Evolutionary conservation across 805 yeast genomes (phyloP), one percentile per base, ranked within the genome.

Genomic region (Metschnikowia anglica): DNA sequence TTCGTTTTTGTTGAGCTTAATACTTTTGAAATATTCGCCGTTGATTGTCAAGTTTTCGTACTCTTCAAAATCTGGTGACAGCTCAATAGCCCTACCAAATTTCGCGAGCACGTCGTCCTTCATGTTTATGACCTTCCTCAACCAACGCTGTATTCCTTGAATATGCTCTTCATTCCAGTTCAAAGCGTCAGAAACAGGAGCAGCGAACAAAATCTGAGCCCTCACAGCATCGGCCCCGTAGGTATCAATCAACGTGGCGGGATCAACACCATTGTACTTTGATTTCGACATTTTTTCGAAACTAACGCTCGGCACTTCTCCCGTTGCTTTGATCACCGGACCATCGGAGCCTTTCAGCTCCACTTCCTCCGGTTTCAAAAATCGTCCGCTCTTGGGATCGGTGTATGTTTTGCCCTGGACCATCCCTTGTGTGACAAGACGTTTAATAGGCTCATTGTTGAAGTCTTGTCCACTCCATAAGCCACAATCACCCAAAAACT

Each of bases 221-320:
- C 98, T 76, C 0, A 91, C 86, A 1, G 96, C 89, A 68, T 93
- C 99, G 1, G 97, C 88, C 3, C 99, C 98, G 61, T 88, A 87
- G 27, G 67, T 71, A 9, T 56, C 58, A 20, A 93, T 89, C 53
- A 91, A 86, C 46, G 75, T 77, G 1, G 72, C 77, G 1, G 98
- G 98, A 58, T 91, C 96, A 2, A 87, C 95, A 12, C 99, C 99
- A 57, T 93, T 93, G 58, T 81, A 83, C 58, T 93, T 93, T 0
- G 97, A 90, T 63, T 93, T 93, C 2, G 97, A 90, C 99, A 93
- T 93, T 59, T 93, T 93, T 58, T 93, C 98, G 58, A 62, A 88
- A 0, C 87, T 67, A 1, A 86, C 60, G 0, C 46, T 43, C 0
- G 96, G 88, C 0, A 56, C 47, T 26, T 60, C 55, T 1, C 83